phyloP scores from a whole-genome alignment of 441 rosid genomes.

The Populus tomentosa region DNA sequence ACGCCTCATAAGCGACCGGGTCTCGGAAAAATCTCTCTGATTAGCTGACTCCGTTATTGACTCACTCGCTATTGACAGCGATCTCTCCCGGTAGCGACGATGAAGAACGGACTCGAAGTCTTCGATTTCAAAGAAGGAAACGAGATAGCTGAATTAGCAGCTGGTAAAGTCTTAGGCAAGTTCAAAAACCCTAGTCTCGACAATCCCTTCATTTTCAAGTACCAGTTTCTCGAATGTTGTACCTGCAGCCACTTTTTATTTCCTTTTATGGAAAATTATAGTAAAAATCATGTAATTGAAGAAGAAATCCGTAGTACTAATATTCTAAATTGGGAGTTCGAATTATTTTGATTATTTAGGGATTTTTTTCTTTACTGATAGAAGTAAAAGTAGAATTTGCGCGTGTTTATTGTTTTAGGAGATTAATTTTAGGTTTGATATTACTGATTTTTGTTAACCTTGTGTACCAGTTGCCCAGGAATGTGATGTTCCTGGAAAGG shows the following conservation, averaged over 20 bases:
- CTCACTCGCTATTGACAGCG: background rate
- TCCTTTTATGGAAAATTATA: background rate
- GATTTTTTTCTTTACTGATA: background rate
- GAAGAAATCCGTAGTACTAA: background rate
- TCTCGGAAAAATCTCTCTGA: background rate
- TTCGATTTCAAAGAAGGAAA: constrained; percentile 41
- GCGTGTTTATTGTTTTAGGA: background rate
- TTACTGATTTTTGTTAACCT: constrained; percentile 1
- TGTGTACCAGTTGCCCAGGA: constrained; percentile 42
- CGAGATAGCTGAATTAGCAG: constrained; percentile 46
- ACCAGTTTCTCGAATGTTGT: constrained; percentile 51
- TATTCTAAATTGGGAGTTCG: background rate
- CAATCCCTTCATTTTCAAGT: constrained; percentile 37
- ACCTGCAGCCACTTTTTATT: background rate
- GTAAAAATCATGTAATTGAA: background rate
- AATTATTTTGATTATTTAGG: background rate
- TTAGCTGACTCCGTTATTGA: background rate
- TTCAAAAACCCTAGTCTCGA: constrained; percentile 58
- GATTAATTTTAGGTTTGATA: background rate
- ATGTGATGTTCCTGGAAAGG: constrained; percentile 29
- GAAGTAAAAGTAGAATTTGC: background rate
- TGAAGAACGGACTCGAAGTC: constrained; percentile 48
- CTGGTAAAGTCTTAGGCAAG: constrained; percentile 41
- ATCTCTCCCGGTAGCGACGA: constrained; percentile 16
- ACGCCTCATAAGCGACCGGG: background rate